Conservation (phyloP, 176 grass and related monocot species). For the Thinopyrum elongatum region DNA sequence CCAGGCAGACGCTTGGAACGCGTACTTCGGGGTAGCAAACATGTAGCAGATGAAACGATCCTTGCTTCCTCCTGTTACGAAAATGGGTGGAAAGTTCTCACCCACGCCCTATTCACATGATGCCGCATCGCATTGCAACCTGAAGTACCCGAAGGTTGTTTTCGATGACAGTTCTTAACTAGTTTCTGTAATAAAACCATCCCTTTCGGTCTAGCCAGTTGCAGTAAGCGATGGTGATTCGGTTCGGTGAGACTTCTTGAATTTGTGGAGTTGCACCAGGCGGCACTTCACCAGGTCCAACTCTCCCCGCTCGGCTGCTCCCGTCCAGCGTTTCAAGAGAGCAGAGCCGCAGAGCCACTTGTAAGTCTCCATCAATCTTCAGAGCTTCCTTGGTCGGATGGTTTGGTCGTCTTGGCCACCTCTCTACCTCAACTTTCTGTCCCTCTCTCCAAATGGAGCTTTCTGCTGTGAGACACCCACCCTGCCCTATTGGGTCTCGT, state of each 20-base stretch:
- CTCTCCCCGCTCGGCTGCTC: neutral
- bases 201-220: neutral
- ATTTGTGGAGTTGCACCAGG: neutral
- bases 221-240: neutral
- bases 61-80: neutral
- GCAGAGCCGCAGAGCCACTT: neutral
- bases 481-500: neutral
- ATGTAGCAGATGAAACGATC: neutral
- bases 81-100: neutral
- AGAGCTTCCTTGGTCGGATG: neutral
- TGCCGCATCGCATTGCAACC: neutral
- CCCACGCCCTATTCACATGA: neutral
- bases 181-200: neutral
- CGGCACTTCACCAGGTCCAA: neutral
- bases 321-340: neutral
- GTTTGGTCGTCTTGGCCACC: neutral
- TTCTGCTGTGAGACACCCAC: neutral
- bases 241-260: neutral
- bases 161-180: neutral
- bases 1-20: constrained; percentile 91
- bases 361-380: neutral
- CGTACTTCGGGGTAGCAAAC: constrained; percentile 81
- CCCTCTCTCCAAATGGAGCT: neutral
- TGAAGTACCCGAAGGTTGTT: neutral
- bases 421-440: neutral